These are phyloP conservation scores for Parmelia sp. DNA, from an alignment of 495 filamentous ascomycete species.

Conservation along the genomic window DNA sequence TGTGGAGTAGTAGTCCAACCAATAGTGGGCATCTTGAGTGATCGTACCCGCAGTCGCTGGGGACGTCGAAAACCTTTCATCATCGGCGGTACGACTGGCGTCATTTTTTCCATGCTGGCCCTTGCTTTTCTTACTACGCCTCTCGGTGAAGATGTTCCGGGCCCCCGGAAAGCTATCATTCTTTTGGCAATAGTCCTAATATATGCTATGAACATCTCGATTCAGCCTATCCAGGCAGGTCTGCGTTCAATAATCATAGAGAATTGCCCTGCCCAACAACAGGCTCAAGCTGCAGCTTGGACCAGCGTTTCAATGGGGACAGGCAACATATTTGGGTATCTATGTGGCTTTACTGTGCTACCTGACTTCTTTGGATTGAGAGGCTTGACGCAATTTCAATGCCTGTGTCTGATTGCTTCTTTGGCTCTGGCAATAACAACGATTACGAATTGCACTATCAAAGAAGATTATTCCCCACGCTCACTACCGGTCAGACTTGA, in stretches of 20 bases:
- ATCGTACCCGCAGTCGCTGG: constrained; percentile 72
- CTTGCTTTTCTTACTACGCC: constrained; percentile 86
- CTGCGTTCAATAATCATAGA: constrained; percentile 64
- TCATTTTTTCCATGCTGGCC: constrained; percentile 62
- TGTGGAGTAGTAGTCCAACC: constrained; percentile 90
- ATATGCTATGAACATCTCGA: constrained; percentile 86
- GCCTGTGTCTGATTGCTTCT: constrained; percentile 78
- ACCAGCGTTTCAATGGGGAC: constrained; percentile 82
- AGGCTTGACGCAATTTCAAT: constrained; percentile 80
- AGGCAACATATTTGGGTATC: constrained; percentile 80
- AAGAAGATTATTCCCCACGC: constrained; percentile 50
- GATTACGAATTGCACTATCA: constrained; percentile 71
- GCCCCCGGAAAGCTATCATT: constrained; percentile 38
- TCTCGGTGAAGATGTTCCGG: constrained; percentile 32
- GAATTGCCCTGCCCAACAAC: constrained; percentile 56
- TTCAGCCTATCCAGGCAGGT: constrained; percentile 67
- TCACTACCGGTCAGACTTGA: constrained; percentile 27
- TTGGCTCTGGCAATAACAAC: constrained; percentile 60
- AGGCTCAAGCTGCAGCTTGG: constrained; percentile 80
- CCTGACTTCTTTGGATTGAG: constrained; percentile 63
- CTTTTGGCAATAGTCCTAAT: constrained; percentile 75
- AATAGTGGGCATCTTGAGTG: constrained; percentile 80
- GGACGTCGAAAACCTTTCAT: constrained; percentile 79
- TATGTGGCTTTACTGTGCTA: constrained; percentile 74
- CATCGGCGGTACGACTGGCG: constrained; percentile 66